phyloP scores from a whole-genome alignment of 1,284 basidiomycete species.

The Phenoliferia sp. region DNA sequence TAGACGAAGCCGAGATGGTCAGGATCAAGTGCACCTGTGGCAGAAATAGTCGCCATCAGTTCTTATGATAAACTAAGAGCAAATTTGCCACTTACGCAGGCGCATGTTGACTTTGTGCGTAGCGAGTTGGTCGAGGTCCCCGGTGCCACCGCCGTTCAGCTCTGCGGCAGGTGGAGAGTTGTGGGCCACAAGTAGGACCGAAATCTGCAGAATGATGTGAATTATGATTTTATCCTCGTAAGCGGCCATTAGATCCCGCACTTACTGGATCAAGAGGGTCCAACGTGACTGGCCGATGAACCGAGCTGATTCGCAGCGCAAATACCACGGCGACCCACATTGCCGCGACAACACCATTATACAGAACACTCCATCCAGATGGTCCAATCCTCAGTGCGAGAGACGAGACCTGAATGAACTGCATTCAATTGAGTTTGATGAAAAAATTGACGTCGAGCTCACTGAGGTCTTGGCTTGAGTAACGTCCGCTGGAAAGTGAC shows the following conservation, averaged over 20 bases:
- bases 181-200: not conserved
- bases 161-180: not conserved
- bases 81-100: not conserved
- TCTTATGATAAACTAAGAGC: no score
- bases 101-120: not conserved
- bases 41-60: no score
- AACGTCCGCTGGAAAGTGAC: not conserved
- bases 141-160: not conserved
- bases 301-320: not conserved
- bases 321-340: not conserved
- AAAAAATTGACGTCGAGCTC: not conserved
- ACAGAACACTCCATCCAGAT: not conserved
- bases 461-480: not conserved
- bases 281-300: not conserved
- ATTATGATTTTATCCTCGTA: not conserved
- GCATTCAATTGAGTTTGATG: not conserved
- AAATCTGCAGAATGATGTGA: not conserved
- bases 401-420: not conserved
- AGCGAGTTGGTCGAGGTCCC: not conserved
- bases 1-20: not conserved
- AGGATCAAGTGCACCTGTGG: not conserved
- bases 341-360: not conserved
- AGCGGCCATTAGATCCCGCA: not conserved
- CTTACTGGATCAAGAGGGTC: not conserved
- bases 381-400: not conserved